A percentile compares a stretch with the other conserved stretches of the same genome.
phyloP scores from a whole-genome alignment of 2,329 filamentous ascomycete genomes.

The Mycosphaerella sp. region DNA sequence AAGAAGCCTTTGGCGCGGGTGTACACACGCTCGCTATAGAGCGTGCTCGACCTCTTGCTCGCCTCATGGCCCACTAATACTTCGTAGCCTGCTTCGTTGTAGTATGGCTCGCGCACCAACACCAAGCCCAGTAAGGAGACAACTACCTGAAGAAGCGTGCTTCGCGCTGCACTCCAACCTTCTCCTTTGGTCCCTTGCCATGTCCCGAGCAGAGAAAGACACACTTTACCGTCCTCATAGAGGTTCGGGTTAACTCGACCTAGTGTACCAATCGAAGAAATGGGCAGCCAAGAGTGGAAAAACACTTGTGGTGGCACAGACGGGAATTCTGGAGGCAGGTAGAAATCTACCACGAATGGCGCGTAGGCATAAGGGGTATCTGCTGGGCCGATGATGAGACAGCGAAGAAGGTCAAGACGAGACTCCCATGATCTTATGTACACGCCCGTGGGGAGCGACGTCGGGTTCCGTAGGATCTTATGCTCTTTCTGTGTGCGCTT shows the following conservation, averaged over 20 bases:
- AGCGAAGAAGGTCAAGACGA: slow-evolving; percentile 52
- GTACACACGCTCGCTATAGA: slow-evolving; percentile 30
- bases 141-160: slow-evolving; percentile 49
- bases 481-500: slow-evolving; percentile 54
- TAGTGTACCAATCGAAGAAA: slow-evolving; percentile 26
- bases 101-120: slow-evolving; percentile 55
- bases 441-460: slow-evolving; percentile 49
- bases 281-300: slow-evolving; percentile 52
- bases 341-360: slow-evolving; percentile 56
- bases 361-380: slow-evolving; percentile 57
- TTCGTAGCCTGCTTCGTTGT: slow-evolving; percentile 60
- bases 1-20: slow-evolving; percentile 24
- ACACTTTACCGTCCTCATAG: slow-evolving; percentile 58
- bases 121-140: slow-evolving; percentile 28
- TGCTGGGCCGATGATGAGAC: slow-evolving; percentile 52
- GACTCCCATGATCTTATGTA: slow-evolving; percentile 55
- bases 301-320: slow-evolving; percentile 47
- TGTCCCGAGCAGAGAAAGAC: slow-evolving; percentile 53
- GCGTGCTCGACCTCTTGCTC: slow-evolving; percentile 24
- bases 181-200: slow-evolving; percentile 53
- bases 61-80: slow-evolving; percentile 31
- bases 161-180: slow-evolving; percentile 48
- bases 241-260: slow-evolving; percentile 52
- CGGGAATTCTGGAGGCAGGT: slow-evolving; percentile 47
- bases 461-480: slow-evolving; percentile 45